A percentile compares a stretch with the other conserved stretches of the same genome.
These are phyloP conservation scores for Celoporthe dispersa DNA, from an alignment of 2,329 filamentous ascomycete genomes.

Conservation along the genomic window DNA sequence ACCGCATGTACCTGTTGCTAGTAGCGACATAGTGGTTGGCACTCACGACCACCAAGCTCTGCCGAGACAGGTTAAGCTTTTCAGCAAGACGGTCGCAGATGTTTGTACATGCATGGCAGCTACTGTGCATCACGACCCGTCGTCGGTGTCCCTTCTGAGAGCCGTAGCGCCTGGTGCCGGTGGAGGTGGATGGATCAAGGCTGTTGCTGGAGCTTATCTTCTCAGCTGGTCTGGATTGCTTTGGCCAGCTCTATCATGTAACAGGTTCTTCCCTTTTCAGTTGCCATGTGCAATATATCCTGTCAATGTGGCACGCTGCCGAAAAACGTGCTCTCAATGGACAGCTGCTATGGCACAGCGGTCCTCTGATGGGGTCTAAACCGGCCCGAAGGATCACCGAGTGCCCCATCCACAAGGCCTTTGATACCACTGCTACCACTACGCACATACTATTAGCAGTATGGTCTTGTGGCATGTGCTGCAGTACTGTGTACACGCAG, in stretches of 20 bases:
- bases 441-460: background rate
- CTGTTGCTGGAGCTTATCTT: background rate
- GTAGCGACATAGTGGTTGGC: background rate
- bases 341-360: background rate
- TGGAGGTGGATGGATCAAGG: background rate
- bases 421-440: background rate
- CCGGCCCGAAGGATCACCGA: slow-evolving; percentile 4
- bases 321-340: slow-evolving; percentile 11
- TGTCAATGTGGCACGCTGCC: slow-evolving; percentile 13
- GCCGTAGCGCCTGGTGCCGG: background rate
- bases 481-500: no score
- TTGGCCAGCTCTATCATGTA: background rate
- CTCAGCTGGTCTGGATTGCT: background rate
- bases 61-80: background rate
- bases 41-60: background rate
- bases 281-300: background rate
- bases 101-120: background rate
- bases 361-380: background rate
- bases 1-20: background rate
- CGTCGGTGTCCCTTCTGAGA: slow-evolving; percentile 4
- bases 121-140: background rate
- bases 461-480: background rate
- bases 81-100: background rate
- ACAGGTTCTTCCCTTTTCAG: background rate
- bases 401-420: background rate